Conservation (phyloP, 1,284 basidiomycete genomes). For the Ceratobasidium sp. region DNA sequence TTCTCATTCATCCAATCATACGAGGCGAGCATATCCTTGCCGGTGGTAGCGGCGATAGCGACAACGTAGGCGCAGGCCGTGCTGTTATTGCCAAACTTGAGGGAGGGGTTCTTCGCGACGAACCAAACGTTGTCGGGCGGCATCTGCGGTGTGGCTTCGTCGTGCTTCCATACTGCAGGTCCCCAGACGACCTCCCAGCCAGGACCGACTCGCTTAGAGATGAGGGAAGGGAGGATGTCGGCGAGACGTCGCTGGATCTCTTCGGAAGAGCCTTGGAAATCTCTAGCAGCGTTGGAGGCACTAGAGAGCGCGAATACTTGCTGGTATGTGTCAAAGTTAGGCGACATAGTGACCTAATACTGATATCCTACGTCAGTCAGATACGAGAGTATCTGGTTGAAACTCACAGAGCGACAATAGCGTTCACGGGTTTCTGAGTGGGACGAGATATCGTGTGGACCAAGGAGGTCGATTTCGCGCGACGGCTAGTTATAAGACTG, state of each 20-base stretch:
- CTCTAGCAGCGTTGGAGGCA: background rate
- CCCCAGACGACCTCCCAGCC: constrained; percentile 41
- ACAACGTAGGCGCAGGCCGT: constrained; percentile 12
- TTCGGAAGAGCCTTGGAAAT: background rate
- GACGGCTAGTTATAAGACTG: too few species aligned
- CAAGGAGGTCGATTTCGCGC: too few species aligned
- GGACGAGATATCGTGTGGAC: too few species aligned
- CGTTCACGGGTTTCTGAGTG: too few species aligned
- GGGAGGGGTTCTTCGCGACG: constrained; percentile 14
- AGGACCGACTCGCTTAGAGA: background rate
- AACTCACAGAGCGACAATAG: too few species aligned
- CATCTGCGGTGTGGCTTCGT: background rate
- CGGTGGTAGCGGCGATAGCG: constrained; percentile 33
- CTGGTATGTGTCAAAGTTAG: constrained; percentile 37
- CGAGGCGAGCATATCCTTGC: too few species aligned
- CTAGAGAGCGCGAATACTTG: constrained; percentile 26
- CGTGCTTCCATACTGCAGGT: constrained; percentile 30
- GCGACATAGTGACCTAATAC: too few species aligned
- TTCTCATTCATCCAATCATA: constrained; percentile 25
- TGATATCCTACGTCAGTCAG: too few species aligned
- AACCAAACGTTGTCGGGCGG: constrained; percentile 39
- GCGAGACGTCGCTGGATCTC: constrained; percentile 3
- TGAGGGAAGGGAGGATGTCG: background rate
- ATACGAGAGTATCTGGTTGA: too few species aligned
- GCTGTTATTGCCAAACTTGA: constrained; percentile 2